Conservation (phyloP, 2,329 filamentous ascomycete genomes). For the Cladobotryum mycophilum region DNA sequence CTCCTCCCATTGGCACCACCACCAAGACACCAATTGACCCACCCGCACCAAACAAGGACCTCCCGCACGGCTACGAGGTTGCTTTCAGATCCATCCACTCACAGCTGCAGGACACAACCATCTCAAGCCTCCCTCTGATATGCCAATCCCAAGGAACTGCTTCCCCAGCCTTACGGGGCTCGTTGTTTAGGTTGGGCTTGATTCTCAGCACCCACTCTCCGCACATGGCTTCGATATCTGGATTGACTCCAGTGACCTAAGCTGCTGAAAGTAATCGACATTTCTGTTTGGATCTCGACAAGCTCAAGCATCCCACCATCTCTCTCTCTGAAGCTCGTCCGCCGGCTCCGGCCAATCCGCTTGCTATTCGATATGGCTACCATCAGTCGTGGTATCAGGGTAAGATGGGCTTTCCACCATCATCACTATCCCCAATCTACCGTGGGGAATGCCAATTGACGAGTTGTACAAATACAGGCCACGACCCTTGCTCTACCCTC, state of each 20-base stretch:
- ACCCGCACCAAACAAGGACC: too few relatives aligned
- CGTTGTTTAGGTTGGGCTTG: neutral
- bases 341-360: neutral
- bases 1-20: too few relatives aligned
- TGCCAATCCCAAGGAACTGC: constrained; percentile 4
- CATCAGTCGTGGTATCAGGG: constrained; percentile 5
- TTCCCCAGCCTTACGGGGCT: neutral
- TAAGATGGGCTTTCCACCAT: neutral
- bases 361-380: constrained; percentile 3
- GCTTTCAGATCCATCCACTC: constrained; percentile 4
- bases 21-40: too few relatives aligned
- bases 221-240: neutral
- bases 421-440: neutral
- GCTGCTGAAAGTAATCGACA: neutral
- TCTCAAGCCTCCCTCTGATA: constrained; percentile 1
- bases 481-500: constrained; percentile 14
- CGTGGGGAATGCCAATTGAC: neutral
- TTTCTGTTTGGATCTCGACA: neutral
- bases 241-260: neutral
- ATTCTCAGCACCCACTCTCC: too few relatives aligned
- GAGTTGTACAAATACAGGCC: constrained; percentile 10
- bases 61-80: neutral
- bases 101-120: constrained; percentile 1
- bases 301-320: neutral
- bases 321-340: neutral